Evolutionary conservation across 2,329 filamentous ascomycete species (phyloP), one percentile per base, ranked within the genome.

Genomic region (Verticillium albo-atrum): DNA sequence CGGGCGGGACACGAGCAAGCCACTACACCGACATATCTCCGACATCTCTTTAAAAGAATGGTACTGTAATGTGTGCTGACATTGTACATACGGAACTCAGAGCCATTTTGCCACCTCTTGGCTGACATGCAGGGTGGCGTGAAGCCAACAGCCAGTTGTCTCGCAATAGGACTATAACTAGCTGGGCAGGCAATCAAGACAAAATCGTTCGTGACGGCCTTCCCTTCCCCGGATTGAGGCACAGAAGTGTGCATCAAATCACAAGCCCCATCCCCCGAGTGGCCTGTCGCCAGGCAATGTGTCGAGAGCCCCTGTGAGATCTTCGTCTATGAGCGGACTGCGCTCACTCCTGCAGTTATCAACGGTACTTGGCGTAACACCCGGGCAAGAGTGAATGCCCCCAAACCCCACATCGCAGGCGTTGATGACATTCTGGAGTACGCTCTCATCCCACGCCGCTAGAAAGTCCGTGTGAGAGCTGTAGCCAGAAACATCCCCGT

Each of bases 381-480:
- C 78, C 3, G 81, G 79, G 75, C 88, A 91, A 63, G 81, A 77
- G 62, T 88, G 82, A 77, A 91, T 86, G 55, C 83, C 84, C 6
- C 69, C 64, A 60, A 80, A 81, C 55, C 84, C 82, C 53, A 82
- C 82, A 66, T 86, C 77, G 77, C 90, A 91, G 55, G 77, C 83
- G 68, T 89, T 79, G 65, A 91, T 85, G 64, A 89, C 88, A 61
- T 82, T 77, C 72, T 89, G 86, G 55, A 91, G 84, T 53, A 82
- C 79, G 28, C 76, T 71, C 62, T 83, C 78, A 65, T 92, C 85
- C 90, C 90, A 92, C 15, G 83, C 89, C 62, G 89, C 85, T 64
- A 89, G 73, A 75, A 92, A 92, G 72, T 92, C 89, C 53, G 80
- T 88, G 72, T 92, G 89, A 61, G 82, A 82, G 66, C 84, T 84